Base-by-base conservation (phyloP, 768 basidiomycete species). In the Chalciporus pseudorubinellus region DNA sequence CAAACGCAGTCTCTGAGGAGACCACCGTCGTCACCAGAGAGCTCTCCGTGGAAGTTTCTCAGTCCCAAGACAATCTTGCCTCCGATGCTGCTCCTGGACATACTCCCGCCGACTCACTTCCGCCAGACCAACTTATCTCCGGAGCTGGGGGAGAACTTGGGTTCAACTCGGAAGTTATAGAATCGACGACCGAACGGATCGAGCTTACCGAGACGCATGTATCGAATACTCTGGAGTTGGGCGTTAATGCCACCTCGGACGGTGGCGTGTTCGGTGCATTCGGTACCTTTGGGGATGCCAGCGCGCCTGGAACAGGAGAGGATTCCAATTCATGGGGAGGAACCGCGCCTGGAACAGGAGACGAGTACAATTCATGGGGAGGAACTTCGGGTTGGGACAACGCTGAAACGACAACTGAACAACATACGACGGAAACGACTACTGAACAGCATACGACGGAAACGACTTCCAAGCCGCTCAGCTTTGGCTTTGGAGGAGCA, bases 61-160 rank as follows among this genome's bases (percentile, higher is more conserved):
- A 61, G 2, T 6, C 20, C 10, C 48, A 41, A 16, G 49, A 39
- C 1, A n/a, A 38, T 3, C 9, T 9, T 18, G 11, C 18, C 2
- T 0, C 48, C 8, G 66, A 59, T 13, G 56, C 33, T 2, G 20
- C n/a, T 3, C 24, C 50, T 4, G 59, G 51, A 36, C 55, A 67
- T 1, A 70, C 68, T 3, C 66, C 66, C 1, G 66, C 66, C 28
- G 68, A 70, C 33, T 55, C 59, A 14, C 41, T 57, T 18, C 68
- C 68, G 9, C 48, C 52, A 22, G 62, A 68, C 6, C 52, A 59
- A n/a, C 43, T 62, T 28, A 11, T 24, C 14, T 33, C 18, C 11
- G 65, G 45, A 31, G 22, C 51, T 12, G 16, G 31, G 19, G 44
- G 18, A n/a, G 57, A 49, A n/a, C n/a, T 26, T 4, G 29, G 10